These are phyloP conservation scores for Ogataea populi-albae DNA, from an alignment of 805 yeast species.

Conservation along the genomic window DNA sequence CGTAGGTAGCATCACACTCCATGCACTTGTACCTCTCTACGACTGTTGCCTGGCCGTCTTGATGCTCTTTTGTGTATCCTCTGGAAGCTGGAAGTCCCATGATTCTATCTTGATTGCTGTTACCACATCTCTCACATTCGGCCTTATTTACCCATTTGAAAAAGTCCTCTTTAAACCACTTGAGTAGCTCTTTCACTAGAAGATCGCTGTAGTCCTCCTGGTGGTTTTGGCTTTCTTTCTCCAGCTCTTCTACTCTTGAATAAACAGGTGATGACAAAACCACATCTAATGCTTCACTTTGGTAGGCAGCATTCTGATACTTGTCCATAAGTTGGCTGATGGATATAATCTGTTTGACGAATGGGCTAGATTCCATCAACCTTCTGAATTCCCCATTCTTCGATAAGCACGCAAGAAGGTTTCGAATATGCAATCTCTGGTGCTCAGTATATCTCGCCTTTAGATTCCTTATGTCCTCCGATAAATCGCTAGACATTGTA, in stretches of 20 bases:
- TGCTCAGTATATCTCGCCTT: slow-evolving; percentile 11
- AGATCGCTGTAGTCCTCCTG: slow-evolving; percentile 51
- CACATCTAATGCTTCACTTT: slow-evolving; percentile 58
- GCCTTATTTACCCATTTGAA: slow-evolving; percentile 83
- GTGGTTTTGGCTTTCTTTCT: slow-evolving; percentile 9
- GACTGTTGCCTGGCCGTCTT: slow-evolving; percentile 47
- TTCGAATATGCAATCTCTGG: slow-evolving; percentile 6
- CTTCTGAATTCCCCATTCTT: slow-evolving; percentile 2
- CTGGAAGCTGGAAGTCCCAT: slow-evolving; percentile 34
- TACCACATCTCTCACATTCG: slow-evolving; percentile 51
- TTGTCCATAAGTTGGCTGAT: slow-evolving; percentile 22
- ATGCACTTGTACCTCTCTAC: slow-evolving; percentile 67
- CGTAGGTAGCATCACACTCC: slow-evolving; percentile 42
- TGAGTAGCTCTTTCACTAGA: slow-evolving; percentile 53
- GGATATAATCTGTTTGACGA: slow-evolving; percentile 11
- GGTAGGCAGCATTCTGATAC: slow-evolving; percentile 43
- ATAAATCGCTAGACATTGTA: slow-evolving; percentile 1
- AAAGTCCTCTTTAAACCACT: slow-evolving; percentile 75
- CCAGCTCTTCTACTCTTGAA: slow-evolving; percentile 34
- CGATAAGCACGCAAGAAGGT: slow-evolving; percentile 1
- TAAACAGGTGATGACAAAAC: slow-evolving; percentile 69
- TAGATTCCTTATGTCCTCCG: slow-evolving; percentile 5
- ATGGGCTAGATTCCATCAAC: slow-evolving; percentile 7
- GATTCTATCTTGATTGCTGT: slow-evolving; percentile 39
- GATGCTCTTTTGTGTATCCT: slow-evolving; percentile 45